Evolutionary conservation across 169 alveolate genomes (phyloP).

Genomic region (Eimeria maxima): DNA sequence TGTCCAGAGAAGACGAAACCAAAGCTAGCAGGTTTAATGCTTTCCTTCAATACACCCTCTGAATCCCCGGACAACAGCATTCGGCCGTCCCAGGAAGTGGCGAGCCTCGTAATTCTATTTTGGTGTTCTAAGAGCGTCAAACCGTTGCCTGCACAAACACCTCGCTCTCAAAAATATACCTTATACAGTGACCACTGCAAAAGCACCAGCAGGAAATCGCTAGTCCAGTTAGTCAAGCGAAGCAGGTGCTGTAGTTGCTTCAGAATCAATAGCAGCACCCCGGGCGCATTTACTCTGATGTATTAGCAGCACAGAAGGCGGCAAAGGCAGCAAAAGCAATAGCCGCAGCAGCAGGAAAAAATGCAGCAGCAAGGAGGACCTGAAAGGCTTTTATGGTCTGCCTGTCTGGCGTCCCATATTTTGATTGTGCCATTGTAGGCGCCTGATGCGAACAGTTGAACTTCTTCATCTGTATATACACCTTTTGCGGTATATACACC

Average conservation of each 20-base stretch:
- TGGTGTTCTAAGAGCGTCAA: constrained; percentile 82
- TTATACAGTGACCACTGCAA: background rate
- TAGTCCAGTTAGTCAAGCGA: background rate
- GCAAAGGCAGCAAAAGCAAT: constrained; percentile 25
- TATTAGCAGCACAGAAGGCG: background rate
- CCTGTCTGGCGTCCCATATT: constrained; percentile 78
- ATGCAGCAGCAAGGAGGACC: background rate
- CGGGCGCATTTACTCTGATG: background rate
- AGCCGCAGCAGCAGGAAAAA: background rate
- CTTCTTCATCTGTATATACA: constrained; percentile 31
- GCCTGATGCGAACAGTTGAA: constrained; percentile 75
- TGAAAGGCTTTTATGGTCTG: constrained; percentile 44
- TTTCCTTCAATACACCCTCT: constrained; percentile 83
- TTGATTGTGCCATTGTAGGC: constrained; percentile 81
- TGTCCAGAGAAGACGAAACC: background rate
- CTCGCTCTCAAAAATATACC: background rate
- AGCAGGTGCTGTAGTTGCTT: background rate
- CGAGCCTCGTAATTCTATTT: constrained; percentile 72
- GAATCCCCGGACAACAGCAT: constrained; percentile 79
- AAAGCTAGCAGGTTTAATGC: background rate
- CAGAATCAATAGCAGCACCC: background rate
- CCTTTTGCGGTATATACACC: constrained; percentile 12
- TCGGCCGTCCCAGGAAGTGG: constrained; percentile 76
- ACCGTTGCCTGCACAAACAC: constrained; percentile 59
- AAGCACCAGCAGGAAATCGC: constrained; percentile 16